phyloP scores from a whole-genome alignment of 2,329 filamentous ascomycete genomes.

The Calonectria ilicicola region DNA sequence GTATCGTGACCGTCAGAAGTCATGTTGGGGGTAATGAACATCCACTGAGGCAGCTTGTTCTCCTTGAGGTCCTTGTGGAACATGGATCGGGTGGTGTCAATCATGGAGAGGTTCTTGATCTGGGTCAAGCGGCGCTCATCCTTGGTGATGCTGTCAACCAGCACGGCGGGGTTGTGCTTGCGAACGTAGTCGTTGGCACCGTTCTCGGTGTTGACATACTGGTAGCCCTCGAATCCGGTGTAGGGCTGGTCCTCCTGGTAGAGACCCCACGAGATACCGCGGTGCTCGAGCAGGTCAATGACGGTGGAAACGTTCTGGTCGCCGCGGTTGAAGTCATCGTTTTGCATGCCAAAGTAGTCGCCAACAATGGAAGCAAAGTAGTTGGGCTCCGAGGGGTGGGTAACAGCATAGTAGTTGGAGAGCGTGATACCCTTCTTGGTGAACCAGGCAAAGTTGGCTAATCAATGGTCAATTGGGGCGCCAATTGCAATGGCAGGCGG shows the following conservation, averaged over 20 bases:
- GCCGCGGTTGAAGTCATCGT: slow-evolving; percentile 67
- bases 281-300: slow-evolving; percentile 75
- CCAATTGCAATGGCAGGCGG: no score
- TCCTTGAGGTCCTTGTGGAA: slow-evolving; percentile 76
- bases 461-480: neutral
- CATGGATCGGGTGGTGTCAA: slow-evolving; percentile 56
- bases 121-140: slow-evolving; percentile 70
- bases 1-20: slow-evolving; percentile 82
- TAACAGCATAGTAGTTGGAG: slow-evolving; percentile 61
- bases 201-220: slow-evolving; percentile 73
- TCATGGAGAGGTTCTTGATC: slow-evolving; percentile 76
- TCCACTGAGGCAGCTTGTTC: slow-evolving; percentile 76
- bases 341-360: slow-evolving; percentile 73
- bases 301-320: slow-evolving; percentile 73
- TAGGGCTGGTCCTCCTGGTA: slow-evolving; percentile 86
- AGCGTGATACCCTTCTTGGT: slow-evolving; percentile 46
- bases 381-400: slow-evolving; percentile 77
- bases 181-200: slow-evolving; percentile 82
- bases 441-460: slow-evolving; percentile 45
- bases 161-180: slow-evolving; percentile 80
- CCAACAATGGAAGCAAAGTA: slow-evolving; percentile 72
- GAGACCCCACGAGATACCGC: slow-evolving; percentile 74
- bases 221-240: slow-evolving; percentile 75
- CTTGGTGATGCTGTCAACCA: slow-evolving; percentile 74
- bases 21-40: slow-evolving; percentile 81